These are phyloP conservation scores for Calonectria honghensis DNA, from an alignment of 2,329 filamentous ascomycete species.

Conservation along the genomic window DNA sequence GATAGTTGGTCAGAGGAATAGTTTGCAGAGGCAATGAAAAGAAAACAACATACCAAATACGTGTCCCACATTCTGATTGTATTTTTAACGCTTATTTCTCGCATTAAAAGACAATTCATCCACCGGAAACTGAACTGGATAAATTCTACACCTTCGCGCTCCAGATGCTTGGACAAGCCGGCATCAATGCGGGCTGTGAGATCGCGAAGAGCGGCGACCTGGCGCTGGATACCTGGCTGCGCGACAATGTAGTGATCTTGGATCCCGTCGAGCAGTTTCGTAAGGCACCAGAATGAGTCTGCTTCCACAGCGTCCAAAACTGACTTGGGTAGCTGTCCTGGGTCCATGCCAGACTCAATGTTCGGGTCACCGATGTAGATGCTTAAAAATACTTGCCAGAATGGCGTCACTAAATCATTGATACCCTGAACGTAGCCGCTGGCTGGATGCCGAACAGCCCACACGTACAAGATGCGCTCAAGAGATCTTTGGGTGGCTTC, in stretches of 20 bases:
- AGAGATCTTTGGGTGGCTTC: constrained; percentile 96
- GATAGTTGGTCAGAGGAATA: constrained; percentile 21
- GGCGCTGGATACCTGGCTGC: constrained; percentile 95
- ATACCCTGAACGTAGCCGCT: constrained; percentile 99
- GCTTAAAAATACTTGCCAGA: constrained; percentile 97
- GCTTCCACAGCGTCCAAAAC: constrained; percentile 98
- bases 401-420: constrained; percentile 97
- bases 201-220: constrained; percentile 91
- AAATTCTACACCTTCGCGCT: constrained; percentile 94
- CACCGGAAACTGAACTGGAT: constrained; percentile 99
- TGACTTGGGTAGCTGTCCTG: constrained; percentile 90
- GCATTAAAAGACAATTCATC: constrained; percentile 99
- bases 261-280: constrained; percentile 97
- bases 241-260: constrained; percentile 99
- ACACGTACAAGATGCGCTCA: constrained; percentile 96
- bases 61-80: constrained; percentile 99
- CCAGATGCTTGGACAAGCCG: constrained; percentile 88
- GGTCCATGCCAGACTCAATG: constrained; percentile 96
- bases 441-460: constrained; percentile 97
- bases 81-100: constrained; percentile 96
- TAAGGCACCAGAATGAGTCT: constrained; percentile 98
- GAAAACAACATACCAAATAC: constrained; percentile 84
- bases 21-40: neutral
- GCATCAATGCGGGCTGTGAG: constrained; percentile 93
- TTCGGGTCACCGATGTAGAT: constrained; percentile 96